These are phyloP conservation scores for Aspergillus arachidicola DNA, from an alignment of 2,329 filamentous ascomycete genomes.

Conservation along the genomic window DNA sequence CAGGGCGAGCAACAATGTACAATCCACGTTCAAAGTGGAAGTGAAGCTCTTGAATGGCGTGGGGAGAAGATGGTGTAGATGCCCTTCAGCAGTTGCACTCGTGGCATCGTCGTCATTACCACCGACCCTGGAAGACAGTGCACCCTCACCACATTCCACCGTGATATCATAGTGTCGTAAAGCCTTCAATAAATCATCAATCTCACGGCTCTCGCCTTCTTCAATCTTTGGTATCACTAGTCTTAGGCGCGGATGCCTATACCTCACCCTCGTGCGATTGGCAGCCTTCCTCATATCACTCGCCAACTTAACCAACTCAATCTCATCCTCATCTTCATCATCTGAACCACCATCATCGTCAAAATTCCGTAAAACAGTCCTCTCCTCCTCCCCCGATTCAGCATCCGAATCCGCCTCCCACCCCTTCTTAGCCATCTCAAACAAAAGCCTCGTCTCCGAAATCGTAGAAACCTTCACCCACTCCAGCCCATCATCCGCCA, in stretches of 20 bases:
- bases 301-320: conserved; percentile 64
- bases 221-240: conserved; percentile 64
- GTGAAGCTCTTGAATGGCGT: conserved; percentile 46
- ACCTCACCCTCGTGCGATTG: conserved; percentile 58
- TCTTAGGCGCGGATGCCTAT: conserved; percentile 61
- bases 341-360: conserved; percentile 43
- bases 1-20: conserved; percentile 70
- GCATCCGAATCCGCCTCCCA: conserved; percentile 59
- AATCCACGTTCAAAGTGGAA: conserved; percentile 51
- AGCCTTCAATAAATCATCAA: conserved; percentile 59
- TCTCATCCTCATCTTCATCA: conserved; percentile 56
- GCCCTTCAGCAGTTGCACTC: conserved; percentile 14
- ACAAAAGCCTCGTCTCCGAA: conserved; percentile 64
- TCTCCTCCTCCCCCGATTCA: conserved; percentile 40
- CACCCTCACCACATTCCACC: conserved; percentile 39
- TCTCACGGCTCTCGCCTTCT: conserved; percentile 53
- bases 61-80: conserved; percentile 41
- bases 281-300: conserved; percentile 62
- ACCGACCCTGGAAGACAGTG: conserved; percentile 13
- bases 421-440: conserved; percentile 69
- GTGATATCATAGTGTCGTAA: conserved; percentile 55
- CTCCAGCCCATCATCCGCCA: conserved; percentile 62
- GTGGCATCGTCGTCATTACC: conserved; percentile 8
- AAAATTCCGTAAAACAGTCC: conserved; percentile 31
- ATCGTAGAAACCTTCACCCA: conserved; percentile 72